These are phyloP conservation scores for Trypanosoma platydactyli DNA, from an alignment of 208 protist species.

Conservation along the genomic window DNA sequence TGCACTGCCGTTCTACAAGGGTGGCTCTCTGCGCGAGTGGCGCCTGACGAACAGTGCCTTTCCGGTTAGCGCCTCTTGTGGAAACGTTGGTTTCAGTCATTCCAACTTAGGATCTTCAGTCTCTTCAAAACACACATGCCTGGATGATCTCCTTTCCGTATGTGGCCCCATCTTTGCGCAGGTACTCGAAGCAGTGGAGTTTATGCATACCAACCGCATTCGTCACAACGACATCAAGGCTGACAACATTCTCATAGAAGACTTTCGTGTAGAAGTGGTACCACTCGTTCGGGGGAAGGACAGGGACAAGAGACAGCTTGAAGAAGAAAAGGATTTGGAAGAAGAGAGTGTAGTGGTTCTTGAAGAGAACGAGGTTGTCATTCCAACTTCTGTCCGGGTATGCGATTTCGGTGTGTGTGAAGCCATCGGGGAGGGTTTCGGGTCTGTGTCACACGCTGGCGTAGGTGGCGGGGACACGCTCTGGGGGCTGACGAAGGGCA, in stretches of 20 bases:
- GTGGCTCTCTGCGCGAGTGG: constrained; percentile 69
- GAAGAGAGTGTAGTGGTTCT: not conserved
- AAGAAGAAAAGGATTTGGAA: not conserved
- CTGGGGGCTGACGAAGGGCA: constrained; percentile 64
- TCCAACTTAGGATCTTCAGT: not conserved
- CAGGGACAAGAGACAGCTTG: not conserved
- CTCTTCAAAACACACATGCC: not conserved
- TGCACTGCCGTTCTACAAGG: constrained; percentile 64
- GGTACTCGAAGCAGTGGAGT: constrained; percentile 62
- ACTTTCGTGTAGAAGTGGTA: not conserved
- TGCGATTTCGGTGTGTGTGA: constrained; percentile 85
- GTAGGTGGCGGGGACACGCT: constrained; percentile 46
- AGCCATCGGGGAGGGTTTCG: constrained; percentile 57
- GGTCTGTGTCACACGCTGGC: constrained; percentile 40
- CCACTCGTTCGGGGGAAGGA: not conserved
- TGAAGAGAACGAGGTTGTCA: not conserved
- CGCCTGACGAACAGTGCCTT: constrained; percentile 38
- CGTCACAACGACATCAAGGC: constrained; percentile 82
- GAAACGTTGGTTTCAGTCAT: not conserved
- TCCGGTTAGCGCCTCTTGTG: not conserved
- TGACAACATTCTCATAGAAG: constrained; percentile 72
- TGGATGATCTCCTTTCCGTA: constrained; percentile 29
- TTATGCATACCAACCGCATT: constrained; percentile 58
- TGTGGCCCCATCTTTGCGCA: constrained; percentile 67
- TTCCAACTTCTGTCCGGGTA: constrained; percentile 54